Percentiles rank a stretch among this genome's conserved stretches.
Evolutionary conservation across 192 early-diverging fungal species (phyloP).

Genomic region (Backusella tuberculispora): DNA sequence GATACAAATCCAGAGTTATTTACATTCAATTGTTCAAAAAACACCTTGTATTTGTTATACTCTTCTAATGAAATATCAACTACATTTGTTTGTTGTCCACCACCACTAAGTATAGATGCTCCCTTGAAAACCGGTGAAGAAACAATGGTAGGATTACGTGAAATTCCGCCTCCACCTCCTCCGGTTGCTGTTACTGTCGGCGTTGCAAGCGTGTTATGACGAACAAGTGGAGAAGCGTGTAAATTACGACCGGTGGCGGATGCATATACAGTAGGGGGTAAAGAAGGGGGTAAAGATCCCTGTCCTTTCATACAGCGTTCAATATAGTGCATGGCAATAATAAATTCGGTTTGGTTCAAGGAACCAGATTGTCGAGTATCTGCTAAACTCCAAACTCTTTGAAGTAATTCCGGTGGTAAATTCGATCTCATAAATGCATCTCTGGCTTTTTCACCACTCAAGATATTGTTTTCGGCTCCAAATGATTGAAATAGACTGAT

Average conservation of each 20-base stretch:
- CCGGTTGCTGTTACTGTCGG: not conserved
- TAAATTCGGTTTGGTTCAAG: slow-evolving; percentile 84
- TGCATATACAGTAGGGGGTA: slow-evolving; percentile 67
- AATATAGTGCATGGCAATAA: slow-evolving; percentile 90
- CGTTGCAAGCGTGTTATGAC: slow-evolving; percentile 9
- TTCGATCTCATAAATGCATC: slow-evolving; percentile 80
- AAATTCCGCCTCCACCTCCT: not conserved
- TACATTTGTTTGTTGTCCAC: slow-evolving; percentile 21
- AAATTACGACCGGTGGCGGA: slow-evolving; percentile 38
- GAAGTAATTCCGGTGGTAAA: slow-evolving; percentile 73
- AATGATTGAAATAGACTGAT: slow-evolving; percentile 33
- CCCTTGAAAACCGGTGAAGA: slow-evolving; percentile 15
- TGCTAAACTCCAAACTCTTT: slow-evolving; percentile 80
- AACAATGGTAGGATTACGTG: not conserved
- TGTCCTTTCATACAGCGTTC: slow-evolving; percentile 71
- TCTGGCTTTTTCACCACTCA: slow-evolving; percentile 55
- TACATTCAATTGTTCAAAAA: slow-evolving; percentile 78
- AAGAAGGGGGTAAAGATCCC: slow-evolving; percentile 62
- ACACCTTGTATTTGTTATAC: slow-evolving; percentile 70
- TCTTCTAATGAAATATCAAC: slow-evolving; percentile 73
- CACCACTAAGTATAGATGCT: not conserved
- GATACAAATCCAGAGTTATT: slow-evolving; percentile 65
- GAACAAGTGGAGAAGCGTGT: slow-evolving; percentile 25
- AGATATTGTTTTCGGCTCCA: slow-evolving; percentile 25
- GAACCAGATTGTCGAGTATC: slow-evolving; percentile 76